These are phyloP conservation scores for Ceratocystiopsis minuta DNA, from an alignment of 2,329 filamentous ascomycete species.

Conservation along the genomic window DNA sequence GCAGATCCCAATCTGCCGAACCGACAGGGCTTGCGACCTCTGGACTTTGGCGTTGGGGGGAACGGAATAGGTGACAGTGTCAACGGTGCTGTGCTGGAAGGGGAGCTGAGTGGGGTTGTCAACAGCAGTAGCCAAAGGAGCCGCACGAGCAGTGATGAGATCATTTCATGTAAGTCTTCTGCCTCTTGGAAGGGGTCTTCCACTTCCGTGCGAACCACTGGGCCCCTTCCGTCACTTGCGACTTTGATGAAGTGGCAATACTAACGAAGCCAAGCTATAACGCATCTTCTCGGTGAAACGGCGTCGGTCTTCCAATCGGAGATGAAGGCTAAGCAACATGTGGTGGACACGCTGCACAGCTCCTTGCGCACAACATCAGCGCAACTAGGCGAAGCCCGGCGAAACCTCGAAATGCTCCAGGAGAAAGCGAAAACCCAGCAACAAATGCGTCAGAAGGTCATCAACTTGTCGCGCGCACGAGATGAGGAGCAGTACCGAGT, in stretches of 20 bases:
- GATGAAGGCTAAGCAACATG: conserved; percentile 65
- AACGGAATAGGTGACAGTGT: conserved; percentile 30
- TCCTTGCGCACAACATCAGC: conserved; percentile 66
- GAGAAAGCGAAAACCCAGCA: conserved; percentile 44
- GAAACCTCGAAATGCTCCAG: conserved; percentile 53
- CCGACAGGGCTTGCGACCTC: conserved; percentile 66
- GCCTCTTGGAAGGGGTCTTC: neutral
- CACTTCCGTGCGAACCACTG: too few relatives aligned
- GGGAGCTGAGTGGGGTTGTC: conserved; percentile 24
- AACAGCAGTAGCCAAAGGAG: conserved; percentile 34
- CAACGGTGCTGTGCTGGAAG: conserved; percentile 23
- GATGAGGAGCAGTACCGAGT: conserved; percentile 47
- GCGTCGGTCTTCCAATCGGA: conserved; percentile 64
- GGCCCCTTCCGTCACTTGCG: too few relatives aligned
- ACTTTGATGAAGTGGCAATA: neutral
- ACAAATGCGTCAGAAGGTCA: conserved; percentile 51
- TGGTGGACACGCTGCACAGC: conserved; percentile 65
- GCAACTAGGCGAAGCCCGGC: conserved; percentile 59
- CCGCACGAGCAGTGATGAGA: conserved; percentile 60
- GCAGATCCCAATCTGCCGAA: conserved; percentile 88
- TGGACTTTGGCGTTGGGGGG: conserved; percentile 85
- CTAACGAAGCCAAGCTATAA: conserved; percentile 44
- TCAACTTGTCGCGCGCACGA: conserved; percentile 58
- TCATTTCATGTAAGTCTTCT: conserved; percentile 53
- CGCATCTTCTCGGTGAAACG: conserved; percentile 62